These are phyloP conservation scores for Silene conica DNA, from an alignment of 148 eudicot genomes.

Conservation along the genomic window DNA sequence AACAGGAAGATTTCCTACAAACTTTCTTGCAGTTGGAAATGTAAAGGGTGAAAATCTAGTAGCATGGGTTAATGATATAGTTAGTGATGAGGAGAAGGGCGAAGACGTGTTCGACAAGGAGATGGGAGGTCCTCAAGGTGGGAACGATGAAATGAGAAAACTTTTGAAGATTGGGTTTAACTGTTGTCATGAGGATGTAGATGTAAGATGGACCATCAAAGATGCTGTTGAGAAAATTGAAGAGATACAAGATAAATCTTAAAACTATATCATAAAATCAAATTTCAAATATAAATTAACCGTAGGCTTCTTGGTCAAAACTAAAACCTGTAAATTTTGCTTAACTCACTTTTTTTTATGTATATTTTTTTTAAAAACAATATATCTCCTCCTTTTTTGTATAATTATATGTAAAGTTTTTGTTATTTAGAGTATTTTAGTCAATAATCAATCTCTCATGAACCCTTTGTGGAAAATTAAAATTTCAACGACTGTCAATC, in stretches of 20 bases:
- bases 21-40: slow-evolving; percentile 37
- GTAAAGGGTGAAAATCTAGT: slow-evolving; percentile 34
- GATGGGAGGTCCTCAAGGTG: slow-evolving; percentile 29
- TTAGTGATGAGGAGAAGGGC: slow-evolving; percentile 18
- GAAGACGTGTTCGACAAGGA: slow-evolving; percentile 46
- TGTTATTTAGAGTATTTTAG: background rate
- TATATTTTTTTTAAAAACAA: background rate
- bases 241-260: slow-evolving; percentile 35
- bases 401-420: background rate
- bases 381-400: background rate
- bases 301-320: slow-evolving; percentile 12
- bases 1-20: slow-evolving; percentile 59
- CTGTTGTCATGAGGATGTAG: slow-evolving; percentile 54
- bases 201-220: slow-evolving; percentile 48
- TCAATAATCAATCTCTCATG: background rate
- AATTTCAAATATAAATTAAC: slow-evolving; percentile 3
- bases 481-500: background rate
- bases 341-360: background rate
- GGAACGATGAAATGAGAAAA: slow-evolving; percentile 39
- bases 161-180: slow-evolving; percentile 50
- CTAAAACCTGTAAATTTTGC: slow-evolving; percentile 9
- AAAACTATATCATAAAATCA: background rate
- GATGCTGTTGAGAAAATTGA: slow-evolving; percentile 44
- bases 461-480: background rate
- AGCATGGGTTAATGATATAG: slow-evolving; percentile 44